These are phyloP conservation scores for Fomitiporia mediterranea DNA, from an alignment of 1,284 basidiomycete species.

Conservation along the genomic window DNA sequence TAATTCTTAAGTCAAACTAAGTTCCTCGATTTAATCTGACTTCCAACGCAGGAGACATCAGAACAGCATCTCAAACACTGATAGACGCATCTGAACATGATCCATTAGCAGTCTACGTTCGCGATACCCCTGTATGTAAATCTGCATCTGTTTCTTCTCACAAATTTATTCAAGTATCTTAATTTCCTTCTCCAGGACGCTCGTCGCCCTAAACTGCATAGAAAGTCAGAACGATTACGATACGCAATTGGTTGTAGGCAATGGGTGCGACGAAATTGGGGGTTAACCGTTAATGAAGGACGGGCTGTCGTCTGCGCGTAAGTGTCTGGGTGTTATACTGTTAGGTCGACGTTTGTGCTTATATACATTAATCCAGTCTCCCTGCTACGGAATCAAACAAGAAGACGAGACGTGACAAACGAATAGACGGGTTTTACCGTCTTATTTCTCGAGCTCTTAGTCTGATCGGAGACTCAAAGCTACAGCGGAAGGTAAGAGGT, in stretches of 20 bases:
- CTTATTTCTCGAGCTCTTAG: background rate
- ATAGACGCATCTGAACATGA: constrained; percentile 10
- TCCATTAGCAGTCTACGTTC: constrained; percentile 9
- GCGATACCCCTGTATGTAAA: constrained; percentile 18
- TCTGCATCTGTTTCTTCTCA: background rate
- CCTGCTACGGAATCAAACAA: constrained; percentile 7
- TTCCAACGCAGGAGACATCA: constrained; percentile 10
- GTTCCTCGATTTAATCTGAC: background rate
- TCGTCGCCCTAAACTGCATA: background rate
- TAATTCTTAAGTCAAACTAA: background rate
- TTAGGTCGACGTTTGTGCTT: background rate
- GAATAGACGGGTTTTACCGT: background rate
- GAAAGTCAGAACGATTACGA: constrained; percentile 3
- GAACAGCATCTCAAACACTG: constrained; percentile 6
- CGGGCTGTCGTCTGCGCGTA: constrained; percentile 15
- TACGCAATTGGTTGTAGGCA: background rate
- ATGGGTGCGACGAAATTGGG: constrained; percentile 10
- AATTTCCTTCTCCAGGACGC: constrained; percentile 4
- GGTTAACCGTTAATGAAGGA: constrained; percentile 12
- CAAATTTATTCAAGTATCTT: background rate
- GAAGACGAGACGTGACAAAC: background rate
- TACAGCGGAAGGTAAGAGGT: constrained; percentile 14
- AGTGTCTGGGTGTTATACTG: background rate
- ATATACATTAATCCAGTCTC: background rate
- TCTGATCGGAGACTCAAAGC: constrained; percentile 5